Percentiles rank a stretch among this genome's conserved stretches.
These are phyloP conservation scores for Dalbergia cultrata DNA, from an alignment of 306 rosid species.

Conservation along the genomic window DNA sequence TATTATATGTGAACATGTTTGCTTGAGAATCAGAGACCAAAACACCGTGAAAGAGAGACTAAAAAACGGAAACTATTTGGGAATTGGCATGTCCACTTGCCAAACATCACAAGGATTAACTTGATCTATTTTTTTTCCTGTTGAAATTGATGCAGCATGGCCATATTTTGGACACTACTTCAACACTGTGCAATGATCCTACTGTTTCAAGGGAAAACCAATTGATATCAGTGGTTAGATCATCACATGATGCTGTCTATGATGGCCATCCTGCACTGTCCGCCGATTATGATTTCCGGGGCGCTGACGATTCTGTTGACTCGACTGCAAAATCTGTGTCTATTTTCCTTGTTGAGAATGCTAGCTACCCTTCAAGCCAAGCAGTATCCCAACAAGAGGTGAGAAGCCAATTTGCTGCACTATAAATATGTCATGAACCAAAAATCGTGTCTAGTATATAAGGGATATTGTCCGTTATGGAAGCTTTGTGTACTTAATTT, in stretches of 20 bases:
- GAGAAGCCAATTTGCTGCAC: conserved; percentile 30
- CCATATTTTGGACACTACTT: background rate
- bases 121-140: background rate
- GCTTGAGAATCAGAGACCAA: background rate
- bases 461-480: too few relatives aligned
- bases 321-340: background rate
- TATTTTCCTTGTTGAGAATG: background rate
- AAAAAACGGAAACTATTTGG: too few relatives aligned
- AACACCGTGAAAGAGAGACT: background rate
- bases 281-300: too few relatives aligned
- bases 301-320: background rate
- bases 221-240: conserved; percentile 2
- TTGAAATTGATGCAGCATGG: conserved; percentile 40
- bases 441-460: too few relatives aligned
- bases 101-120: conserved; percentile 6
- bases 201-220: conserved; percentile 27
- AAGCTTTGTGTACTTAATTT: too few relatives aligned
- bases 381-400: conserved; percentile 46
- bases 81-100: background rate
- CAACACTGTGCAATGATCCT: background rate
- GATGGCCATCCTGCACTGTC: background rate
- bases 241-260: conserved; percentile 16
- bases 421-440: too few relatives aligned
- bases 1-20: too few relatives aligned
- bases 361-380: conserved; percentile 2